Base-by-base conservation (phyloP, 2,329 filamentous ascomycete species). In the Westerdykella sp. region DNA sequence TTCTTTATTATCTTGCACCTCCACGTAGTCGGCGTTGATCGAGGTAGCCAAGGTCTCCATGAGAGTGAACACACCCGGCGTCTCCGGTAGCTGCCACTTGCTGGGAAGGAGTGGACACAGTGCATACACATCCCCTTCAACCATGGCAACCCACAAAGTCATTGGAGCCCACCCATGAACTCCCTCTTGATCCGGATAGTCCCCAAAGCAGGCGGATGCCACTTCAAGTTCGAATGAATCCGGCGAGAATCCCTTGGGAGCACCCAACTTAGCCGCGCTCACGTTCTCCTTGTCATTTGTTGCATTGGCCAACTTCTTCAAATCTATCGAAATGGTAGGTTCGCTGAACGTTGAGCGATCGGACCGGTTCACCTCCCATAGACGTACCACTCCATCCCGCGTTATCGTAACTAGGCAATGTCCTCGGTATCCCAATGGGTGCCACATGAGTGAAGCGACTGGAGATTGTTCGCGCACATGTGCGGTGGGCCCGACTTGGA, bases 131-230 rank as follows among this genome's bases (percentile, higher is more conserved):
- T 96, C 90, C 3, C 93, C 93, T 46, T 88, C 85, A 31, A 81
- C 81, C 85, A 96, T 98, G n/a, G 90, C 89, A 40, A 97, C 73
- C 87, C 91, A 98, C 10, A 98, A 74, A 0, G 93, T 97, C 86
- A 96, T 96, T 9, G 90, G 81, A 6, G 89, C 86, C 93, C 93
- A 98, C 2, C 78, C 77, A 56, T 80, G 73, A 50, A 82, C 78
- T 31, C 75, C 76, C 42, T 76, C 73, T 43, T 66, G 58, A 25
- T 65, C 70, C 9, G 76, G 78, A 40, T 64, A 72, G 21, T 89
- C 89, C 12, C 89, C 91, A 69, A 98, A 98, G 62, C 83, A 87
- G 40, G 90, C 89, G 2, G 90, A 84, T 4, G 89, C 88, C 16
- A 95, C 88, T 60, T 96, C 87, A 84, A 98, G 95, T 62, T 97